Evolutionary conservation across 83 land plant species (phyloP).

Genomic region (Picea mariana): DNA sequence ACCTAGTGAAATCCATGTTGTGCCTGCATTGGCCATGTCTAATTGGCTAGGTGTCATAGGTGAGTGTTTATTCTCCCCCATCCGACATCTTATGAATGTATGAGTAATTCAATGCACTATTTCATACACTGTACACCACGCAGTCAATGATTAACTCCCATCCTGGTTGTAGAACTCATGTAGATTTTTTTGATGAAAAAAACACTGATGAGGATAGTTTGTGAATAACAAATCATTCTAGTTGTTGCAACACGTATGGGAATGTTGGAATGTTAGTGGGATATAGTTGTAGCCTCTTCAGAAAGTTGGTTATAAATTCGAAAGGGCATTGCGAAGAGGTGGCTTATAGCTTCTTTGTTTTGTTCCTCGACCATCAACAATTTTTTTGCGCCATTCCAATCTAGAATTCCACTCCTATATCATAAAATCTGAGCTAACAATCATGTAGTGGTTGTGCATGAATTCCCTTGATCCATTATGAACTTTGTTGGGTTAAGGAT

Average conservation of each 20-base stretch:
- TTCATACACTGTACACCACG: background rate
- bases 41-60: too few relatives aligned
- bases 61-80: too few relatives aligned
- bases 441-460: too few relatives aligned
- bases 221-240: background rate
- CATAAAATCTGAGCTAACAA: too few relatives aligned
- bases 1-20: too few relatives aligned
- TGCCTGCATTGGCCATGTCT: too few relatives aligned
- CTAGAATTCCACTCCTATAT: too few relatives aligned
- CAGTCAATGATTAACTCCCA: background rate
- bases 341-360: background rate
- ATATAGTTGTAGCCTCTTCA: constrained; percentile 35
- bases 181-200: background rate
- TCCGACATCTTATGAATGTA: too few relatives aligned
- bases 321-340: constrained; percentile 22
- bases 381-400: too few relatives aligned
- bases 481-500: too few relatives aligned
- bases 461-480: too few relatives aligned
- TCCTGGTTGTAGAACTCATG: background rate
- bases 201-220: background rate
- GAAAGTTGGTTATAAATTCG: background rate
- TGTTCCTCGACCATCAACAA: too few relatives aligned
- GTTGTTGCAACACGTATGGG: constrained; percentile 42
- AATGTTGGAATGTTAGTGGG: constrained; percentile 55
- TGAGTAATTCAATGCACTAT: background rate